Evolutionary conservation across 768 basidiomycete genomes (phyloP).

Genomic region (Austroboletus eburneus): DNA sequence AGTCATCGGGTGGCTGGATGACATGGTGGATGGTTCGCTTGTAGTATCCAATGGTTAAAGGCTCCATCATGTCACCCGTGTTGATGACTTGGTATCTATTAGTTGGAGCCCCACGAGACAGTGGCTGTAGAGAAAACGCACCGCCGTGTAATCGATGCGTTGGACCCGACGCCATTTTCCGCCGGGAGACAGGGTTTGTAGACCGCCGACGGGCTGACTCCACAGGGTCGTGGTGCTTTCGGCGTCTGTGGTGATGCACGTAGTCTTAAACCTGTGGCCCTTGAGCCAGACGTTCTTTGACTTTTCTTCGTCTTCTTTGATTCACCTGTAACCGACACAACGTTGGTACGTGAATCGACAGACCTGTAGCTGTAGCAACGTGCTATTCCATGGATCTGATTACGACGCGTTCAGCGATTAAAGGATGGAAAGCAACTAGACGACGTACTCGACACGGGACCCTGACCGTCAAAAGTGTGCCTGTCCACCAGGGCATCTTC

Average conservation of each 20-base stretch:
- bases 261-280: constrained; percentile 34
- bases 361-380: constrained; percentile 7
- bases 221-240: constrained; percentile 54
- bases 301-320: constrained; percentile 44
- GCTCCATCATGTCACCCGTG: constrained; percentile 54
- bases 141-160: constrained; percentile 54
- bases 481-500: constrained; percentile 49
- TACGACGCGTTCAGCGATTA: constrained; percentile 15
- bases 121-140: constrained; percentile 18
- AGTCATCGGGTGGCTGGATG: constrained; percentile 51
- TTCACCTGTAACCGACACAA: constrained; percentile 43
- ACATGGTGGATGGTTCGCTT: constrained; percentile 59
- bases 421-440: not conserved
- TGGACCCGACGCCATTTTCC: constrained; percentile 56
- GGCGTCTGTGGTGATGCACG: constrained; percentile 48
- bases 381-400: constrained; percentile 67
- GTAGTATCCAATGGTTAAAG: constrained; percentile 56
- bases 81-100: constrained; percentile 45
- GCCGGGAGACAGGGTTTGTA: constrained; percentile 51
- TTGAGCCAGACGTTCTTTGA: constrained; percentile 57
- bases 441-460: constrained; percentile 36
- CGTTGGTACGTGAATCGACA: not conserved
- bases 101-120: not conserved
- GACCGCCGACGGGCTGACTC: constrained; percentile 55
- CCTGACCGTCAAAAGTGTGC: constrained; percentile 38